Evolutionary conservation across 2,329 filamentous ascomycete genomes (phyloP).

Genomic region (Alternaria novae-zelandiae): DNA sequence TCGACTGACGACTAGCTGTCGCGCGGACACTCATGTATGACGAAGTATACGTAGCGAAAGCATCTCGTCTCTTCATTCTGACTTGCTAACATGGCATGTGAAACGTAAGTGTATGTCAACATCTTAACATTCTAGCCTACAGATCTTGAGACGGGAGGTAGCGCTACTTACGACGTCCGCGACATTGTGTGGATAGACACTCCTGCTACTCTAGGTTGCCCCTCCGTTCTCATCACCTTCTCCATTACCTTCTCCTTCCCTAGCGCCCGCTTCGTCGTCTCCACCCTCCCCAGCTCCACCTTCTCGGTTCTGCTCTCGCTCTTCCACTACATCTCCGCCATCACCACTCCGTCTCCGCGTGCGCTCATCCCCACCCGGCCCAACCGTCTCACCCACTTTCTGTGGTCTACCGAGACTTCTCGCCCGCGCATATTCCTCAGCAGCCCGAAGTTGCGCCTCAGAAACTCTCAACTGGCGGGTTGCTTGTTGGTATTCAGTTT

Average conservation of each 20-base stretch:
- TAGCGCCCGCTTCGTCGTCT: fast-evolving
- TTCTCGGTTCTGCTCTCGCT: too few species aligned
- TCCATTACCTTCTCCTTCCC: background rate
- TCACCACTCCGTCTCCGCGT: too few species aligned
- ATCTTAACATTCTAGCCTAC: background rate
- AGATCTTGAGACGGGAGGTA: background rate
- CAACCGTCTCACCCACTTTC: background rate
- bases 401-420: background rate
- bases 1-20: background rate
- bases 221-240: background rate
- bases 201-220: too few species aligned
- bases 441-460: fast-evolving
- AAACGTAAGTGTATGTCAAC: too few species aligned
- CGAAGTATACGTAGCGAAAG: too few species aligned
- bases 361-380: too few species aligned
- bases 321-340: too few species aligned
- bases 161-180: too few species aligned
- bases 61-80: too few species aligned
- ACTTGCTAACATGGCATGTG: too few species aligned
- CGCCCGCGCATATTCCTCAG: background rate
- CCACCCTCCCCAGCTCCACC: background rate
- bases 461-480: background rate
- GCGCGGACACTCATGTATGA: background rate
- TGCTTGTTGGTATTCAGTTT: background rate
- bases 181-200: fast-evolving